Percentiles rank a stretch among this genome's conserved stretches.
Conservation (phyloP, 176 grass and related monocot species). For the Saccharum officinarum region DNA sequence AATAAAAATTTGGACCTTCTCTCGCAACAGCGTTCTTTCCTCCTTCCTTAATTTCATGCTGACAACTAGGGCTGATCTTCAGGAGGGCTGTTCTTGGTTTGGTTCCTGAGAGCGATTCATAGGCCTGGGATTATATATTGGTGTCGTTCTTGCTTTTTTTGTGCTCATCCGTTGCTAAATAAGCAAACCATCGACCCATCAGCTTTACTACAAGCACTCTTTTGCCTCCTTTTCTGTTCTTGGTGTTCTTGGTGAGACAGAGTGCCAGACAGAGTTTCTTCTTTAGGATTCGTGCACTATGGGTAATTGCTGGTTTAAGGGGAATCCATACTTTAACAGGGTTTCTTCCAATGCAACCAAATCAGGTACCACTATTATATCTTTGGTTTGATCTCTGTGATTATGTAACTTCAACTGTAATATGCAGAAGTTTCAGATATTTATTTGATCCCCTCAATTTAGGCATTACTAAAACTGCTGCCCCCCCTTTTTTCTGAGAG, state of each 20-base stretch:
- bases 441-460: conserved; percentile 16
- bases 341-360: conserved; percentile 81
- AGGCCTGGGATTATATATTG: conserved; percentile 10
- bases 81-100: conserved; percentile 16
- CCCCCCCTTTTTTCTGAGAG: neutral
- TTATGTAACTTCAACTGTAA: neutral
- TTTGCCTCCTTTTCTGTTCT: neutral
- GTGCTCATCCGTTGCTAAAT: neutral
- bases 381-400: conserved; percentile 29
- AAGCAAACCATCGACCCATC: conserved; percentile 1
- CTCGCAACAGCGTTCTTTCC: neutral
- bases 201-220: neutral
- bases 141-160: neutral
- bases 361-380: conserved; percentile 53
- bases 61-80: conserved; percentile 16
- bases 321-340: conserved; percentile 61
- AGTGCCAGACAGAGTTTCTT: neutral
- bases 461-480: neutral
- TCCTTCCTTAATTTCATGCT: conserved; percentile 1
- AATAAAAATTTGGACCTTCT: conserved; percentile 9
- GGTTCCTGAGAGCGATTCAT: neutral
- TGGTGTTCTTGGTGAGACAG: conserved; percentile 30
- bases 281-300: conserved; percentile 35
- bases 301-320: conserved; percentile 70
- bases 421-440: neutral